A percentile compares a stretch with the other conserved stretches of the same genome.
These are phyloP conservation scores for Diaporthe vaccinii DNA, from an alignment of 2,329 filamentous ascomycete genomes.

Conservation along the genomic window DNA sequence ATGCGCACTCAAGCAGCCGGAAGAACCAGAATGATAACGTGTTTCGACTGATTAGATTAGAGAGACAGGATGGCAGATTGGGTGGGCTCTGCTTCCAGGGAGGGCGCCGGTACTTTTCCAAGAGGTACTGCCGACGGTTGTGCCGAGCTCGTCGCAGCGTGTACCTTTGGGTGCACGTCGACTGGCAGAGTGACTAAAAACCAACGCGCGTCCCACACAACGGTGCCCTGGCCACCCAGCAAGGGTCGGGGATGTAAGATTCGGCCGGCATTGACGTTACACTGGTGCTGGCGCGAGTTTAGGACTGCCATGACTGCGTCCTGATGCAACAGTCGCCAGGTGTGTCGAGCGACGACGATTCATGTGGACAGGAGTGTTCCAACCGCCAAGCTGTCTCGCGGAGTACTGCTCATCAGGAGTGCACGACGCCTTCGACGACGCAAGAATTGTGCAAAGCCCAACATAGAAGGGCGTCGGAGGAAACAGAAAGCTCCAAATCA, in stretches of 20 bases:
- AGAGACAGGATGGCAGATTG: constrained; percentile 37
- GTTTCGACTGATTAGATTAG: constrained; percentile 35
- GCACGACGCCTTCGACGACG: neutral
- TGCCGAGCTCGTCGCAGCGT: constrained; percentile 39
- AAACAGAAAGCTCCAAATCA: neutral
- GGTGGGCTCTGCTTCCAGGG: constrained; percentile 25
- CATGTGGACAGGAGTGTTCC: constrained; percentile 37
- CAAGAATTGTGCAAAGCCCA: neutral
- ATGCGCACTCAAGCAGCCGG: constrained; percentile 12
- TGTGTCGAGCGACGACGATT: constrained; percentile 37
- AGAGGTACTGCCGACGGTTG: constrained; percentile 42
- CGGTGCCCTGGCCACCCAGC: constrained; percentile 34
- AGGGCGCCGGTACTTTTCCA: constrained; percentile 31
- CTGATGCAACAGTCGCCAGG: constrained; percentile 31
- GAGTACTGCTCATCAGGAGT: neutral
- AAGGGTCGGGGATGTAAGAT: constrained; percentile 28
- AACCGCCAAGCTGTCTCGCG: constrained; percentile 28
- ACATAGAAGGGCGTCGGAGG: neutral
- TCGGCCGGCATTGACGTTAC: constrained; percentile 35
- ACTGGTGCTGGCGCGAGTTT: constrained; percentile 35
- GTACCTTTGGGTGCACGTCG: constrained; percentile 19
- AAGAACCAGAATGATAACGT: constrained; percentile 30
- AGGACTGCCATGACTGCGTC: constrained; percentile 24
- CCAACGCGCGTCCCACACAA: constrained; percentile 40
- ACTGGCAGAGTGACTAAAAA: constrained; percentile 14